A percentile compares a stretch with the other conserved stretches of the same genome.
Evolutionary conservation across 2,329 filamentous ascomycete genomes (phyloP).

Genomic region (Colletotrichum somersetense): DNA sequence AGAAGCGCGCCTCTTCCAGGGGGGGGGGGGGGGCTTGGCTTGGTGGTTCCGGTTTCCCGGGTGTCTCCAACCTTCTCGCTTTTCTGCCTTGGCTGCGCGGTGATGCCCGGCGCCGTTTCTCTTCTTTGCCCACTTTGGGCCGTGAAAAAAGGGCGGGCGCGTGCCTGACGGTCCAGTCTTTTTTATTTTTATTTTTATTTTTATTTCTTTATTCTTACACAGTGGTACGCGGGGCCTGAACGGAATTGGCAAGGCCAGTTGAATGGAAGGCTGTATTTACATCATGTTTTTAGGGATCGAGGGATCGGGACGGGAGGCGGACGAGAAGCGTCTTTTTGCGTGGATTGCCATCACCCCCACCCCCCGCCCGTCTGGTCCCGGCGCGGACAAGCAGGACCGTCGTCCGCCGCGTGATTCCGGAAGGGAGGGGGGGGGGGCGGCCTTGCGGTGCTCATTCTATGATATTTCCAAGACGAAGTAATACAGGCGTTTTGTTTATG

Average conservation of each 20-base stretch:
- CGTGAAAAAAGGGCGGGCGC: not conserved
- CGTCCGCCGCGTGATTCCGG: too few species aligned
- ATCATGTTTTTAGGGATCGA: not conserved
- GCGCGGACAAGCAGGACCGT: too few species aligned
- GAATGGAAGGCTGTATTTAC: not conserved
- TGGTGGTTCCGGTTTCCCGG: too few species aligned
- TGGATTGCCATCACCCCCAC: too few species aligned
- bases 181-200: too few species aligned
- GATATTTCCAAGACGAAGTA: not conserved
- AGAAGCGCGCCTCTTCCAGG: not conserved
- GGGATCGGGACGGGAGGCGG: not conserved
- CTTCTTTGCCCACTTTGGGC: not conserved
- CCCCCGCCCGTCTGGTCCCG: too few species aligned
- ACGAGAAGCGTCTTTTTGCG: not conserved
- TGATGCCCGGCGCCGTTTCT: not conserved
- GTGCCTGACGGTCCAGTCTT: slow-evolving; percentile 2
- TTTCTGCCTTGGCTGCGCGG: not conserved
- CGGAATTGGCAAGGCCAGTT: too few species aligned
- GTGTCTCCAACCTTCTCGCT: not conserved
- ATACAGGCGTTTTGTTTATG: not conserved
- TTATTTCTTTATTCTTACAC: not conserved
- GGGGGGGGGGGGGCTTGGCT: too few species aligned
- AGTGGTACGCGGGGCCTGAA: not conserved
- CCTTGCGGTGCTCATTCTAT: too few species aligned
- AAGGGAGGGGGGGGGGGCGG: too few species aligned